phyloP scores from a whole-genome alignment of 2,329 filamentous ascomycete species.

The Fusarium tupiense region DNA sequence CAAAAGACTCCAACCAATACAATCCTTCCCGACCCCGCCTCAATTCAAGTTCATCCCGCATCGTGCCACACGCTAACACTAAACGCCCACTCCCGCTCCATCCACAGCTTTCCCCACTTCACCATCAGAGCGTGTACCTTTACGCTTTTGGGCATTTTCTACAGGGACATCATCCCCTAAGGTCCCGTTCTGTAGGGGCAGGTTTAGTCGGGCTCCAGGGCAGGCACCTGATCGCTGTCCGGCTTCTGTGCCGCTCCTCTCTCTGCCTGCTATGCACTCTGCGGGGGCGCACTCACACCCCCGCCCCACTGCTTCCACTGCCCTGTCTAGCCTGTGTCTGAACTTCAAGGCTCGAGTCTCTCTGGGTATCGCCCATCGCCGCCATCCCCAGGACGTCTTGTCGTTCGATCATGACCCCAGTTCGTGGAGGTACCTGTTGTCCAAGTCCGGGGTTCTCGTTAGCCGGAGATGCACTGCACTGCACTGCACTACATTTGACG shows the following conservation, averaged over 20 bases:
- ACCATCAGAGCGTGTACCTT: neutral
- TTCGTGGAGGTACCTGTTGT: neutral
- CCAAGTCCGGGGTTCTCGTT: slow-evolving; percentile 2
- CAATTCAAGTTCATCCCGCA: slow-evolving; percentile 32
- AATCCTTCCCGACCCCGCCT: slow-evolving; percentile 30
- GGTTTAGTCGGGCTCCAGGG: slow-evolving; percentile 5
- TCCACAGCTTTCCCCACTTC: slow-evolving; percentile 12
- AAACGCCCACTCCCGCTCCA: slow-evolving; percentile 11
- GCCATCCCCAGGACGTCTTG: slow-evolving; percentile 17
- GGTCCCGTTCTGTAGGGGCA: slow-evolving; percentile 1
- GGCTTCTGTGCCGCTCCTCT: slow-evolving; percentile 19
- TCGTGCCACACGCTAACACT: slow-evolving; percentile 19
- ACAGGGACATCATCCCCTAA: neutral
- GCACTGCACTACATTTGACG: neutral
- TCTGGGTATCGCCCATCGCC: slow-evolving; percentile 21
- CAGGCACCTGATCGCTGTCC: slow-evolving; percentile 30
- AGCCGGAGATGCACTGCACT: slow-evolving; percentile 2
- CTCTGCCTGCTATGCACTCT: neutral
- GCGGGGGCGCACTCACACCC: slow-evolving; percentile 29
- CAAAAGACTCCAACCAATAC: slow-evolving; percentile 11
- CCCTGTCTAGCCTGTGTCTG: neutral
- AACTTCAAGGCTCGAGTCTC: neutral
- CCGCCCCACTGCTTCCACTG: slow-evolving; percentile 26
- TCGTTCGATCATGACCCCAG: slow-evolving; percentile 35
- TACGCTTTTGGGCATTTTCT: slow-evolving; percentile 4